These are phyloP conservation scores for Tulasnella sp. DNA, from an alignment of 768 basidiomycete genomes.

Conservation along the genomic window DNA sequence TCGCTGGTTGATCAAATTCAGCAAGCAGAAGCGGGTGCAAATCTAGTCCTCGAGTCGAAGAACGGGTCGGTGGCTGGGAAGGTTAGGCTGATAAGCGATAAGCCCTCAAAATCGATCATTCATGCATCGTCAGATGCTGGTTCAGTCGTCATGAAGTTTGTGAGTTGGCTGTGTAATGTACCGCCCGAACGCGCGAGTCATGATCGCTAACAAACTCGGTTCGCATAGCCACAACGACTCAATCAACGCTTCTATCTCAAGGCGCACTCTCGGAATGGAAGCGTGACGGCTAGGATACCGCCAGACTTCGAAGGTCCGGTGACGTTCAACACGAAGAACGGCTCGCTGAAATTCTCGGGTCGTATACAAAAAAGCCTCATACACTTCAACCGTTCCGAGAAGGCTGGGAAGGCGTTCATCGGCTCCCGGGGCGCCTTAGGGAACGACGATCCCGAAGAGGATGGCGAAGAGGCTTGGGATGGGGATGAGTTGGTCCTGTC, in stretches of 20 bases:
- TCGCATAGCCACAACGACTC: neutral
- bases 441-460: no score
- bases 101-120: neutral
- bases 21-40: neutral
- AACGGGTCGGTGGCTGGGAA: neutral
- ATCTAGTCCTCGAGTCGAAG: neutral
- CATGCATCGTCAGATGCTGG: neutral
- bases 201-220: neutral
- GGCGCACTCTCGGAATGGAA: slow-evolving; percentile 9
- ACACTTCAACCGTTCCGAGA: neutral
- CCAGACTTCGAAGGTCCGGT: slow-evolving; percentile 12
- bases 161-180: no score
- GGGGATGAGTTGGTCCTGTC: slow-evolving; percentile 9
- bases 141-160: neutral
- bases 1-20: neutral
- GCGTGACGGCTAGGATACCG: slow-evolving; percentile 1
- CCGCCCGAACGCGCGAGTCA: no score
- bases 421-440: neutral
- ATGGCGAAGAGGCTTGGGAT: neutral
- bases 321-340: slow-evolving; percentile 8
- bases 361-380: neutral
- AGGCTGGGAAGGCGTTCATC: slow-evolving; percentile 1
- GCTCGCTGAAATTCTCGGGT: slow-evolving; percentile 8
- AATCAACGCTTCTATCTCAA: slow-evolving; percentile 7
- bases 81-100: neutral